Evolutionary conservation across 257 asterid species (phyloP).

Genomic region (Thymus quinquecostatus): DNA sequence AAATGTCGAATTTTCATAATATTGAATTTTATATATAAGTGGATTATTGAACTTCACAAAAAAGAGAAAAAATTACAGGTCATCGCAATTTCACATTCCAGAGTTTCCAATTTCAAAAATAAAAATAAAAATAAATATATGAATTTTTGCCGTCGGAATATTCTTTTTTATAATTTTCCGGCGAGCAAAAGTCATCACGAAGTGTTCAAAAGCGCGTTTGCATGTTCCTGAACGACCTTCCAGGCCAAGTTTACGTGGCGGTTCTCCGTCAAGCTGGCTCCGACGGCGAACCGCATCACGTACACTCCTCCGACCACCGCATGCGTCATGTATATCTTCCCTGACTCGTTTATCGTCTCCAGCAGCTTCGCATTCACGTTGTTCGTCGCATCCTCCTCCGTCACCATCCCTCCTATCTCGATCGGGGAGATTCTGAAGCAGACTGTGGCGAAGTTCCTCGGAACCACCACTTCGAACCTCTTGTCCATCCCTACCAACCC

Average conservation of each 20-base stretch:
- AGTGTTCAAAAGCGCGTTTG: slow-evolving; percentile 42
- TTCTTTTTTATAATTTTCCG: background rate
- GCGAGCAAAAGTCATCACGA: slow-evolving; percentile 14
- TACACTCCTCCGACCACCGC: slow-evolving; percentile 70
- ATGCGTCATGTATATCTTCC: slow-evolving; percentile 69
- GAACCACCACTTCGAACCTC: slow-evolving; percentile 75
- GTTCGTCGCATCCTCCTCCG: slow-evolving; percentile 49
- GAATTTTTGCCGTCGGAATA: background rate
- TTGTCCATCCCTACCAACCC: slow-evolving; percentile 61
- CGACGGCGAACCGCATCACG: slow-evolving; percentile 64
- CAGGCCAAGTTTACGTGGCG: slow-evolving; percentile 69
- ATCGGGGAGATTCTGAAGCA: slow-evolving; percentile 65
- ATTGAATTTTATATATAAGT: too few relatives aligned
- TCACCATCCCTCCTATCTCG: slow-evolving; percentile 31
- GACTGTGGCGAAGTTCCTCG: slow-evolving; percentile 69
- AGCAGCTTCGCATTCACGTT: slow-evolving; percentile 51
- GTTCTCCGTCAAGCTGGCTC: slow-evolving; percentile 64
- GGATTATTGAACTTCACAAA: slow-evolving; percentile 28
- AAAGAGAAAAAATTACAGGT: too few relatives aligned
- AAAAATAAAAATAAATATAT: background rate
- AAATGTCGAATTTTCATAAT: too few relatives aligned
- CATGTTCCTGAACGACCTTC: slow-evolving; percentile 68
- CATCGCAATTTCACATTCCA: background rate
- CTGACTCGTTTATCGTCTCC: slow-evolving; percentile 61
- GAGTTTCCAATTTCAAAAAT: background rate